Base-by-base conservation (phyloP, 2,329 filamentous ascomycete genomes). In the Myriosclerotinia duriaeana region DNA sequence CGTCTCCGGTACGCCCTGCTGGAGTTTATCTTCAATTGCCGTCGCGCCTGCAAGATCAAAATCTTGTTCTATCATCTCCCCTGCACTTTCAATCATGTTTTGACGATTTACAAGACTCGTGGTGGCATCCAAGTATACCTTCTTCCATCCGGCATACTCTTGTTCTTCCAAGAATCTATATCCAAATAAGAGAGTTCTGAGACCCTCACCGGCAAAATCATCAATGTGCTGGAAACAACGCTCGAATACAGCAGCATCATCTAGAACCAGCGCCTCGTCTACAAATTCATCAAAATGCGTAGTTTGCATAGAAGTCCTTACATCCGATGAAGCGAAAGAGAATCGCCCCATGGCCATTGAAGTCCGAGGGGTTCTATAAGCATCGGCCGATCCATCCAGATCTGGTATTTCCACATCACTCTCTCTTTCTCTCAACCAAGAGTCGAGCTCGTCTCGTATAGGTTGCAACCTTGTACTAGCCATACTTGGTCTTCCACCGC, bases 11-110 rank as follows among this genome's bases (percentile, higher is more conserved):
- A 97, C 93, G 9, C 93, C 93, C 64, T 89, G 85, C 76, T 97
- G 93, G 30, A 97, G 82, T 77, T 95, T 96, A 76, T 97, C 93
- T 78, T 97, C 93, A 68, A 97, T 97, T 1, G 93, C 93, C 0
- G 93, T 96, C 0, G 91, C 93, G 5, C 93, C 93, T 2, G 91
- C 87, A 9, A 97, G 85, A 67, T 95, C 91, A n/a, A 97, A 85
- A 52, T 89, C 84, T 69, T 89, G 85, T 78, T 97, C 93, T 64
- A 97, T 89, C 54, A 89, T 78, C 74, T 96, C 91, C 14, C 88
- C 92, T 0, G 89, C 92, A 67, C 86, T 84, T 74, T 97, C 93
- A 54, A 96, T 90, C 71, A 87, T 85, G 67, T 87, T 83, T 73
- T 95, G 91, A 15, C 93, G 87, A 73, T 95, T 86, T 1, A 89